phyloP scores from a whole-genome alignment of 176 grass and related monocot genomes.

The Triticum monococcum region DNA sequence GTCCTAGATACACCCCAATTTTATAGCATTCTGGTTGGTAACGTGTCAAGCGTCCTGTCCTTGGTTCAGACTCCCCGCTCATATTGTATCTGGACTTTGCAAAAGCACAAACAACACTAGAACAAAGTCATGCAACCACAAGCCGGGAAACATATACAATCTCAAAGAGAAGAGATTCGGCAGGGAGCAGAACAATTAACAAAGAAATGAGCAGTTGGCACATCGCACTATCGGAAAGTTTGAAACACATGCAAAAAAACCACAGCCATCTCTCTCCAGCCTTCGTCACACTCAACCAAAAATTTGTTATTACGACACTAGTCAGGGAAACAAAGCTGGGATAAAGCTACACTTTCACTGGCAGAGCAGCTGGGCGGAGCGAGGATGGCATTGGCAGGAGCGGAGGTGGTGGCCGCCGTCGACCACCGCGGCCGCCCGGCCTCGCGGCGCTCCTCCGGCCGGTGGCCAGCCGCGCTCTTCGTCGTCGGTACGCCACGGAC shows the following conservation, averaged over 20 bases:
- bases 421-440: neutral
- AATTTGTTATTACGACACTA: too few species aligned
- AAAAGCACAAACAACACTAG: neutral
- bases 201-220: neutral
- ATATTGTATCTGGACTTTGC: neutral
- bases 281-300: neutral
- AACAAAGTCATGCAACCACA: neutral
- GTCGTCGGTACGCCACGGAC: neutral
- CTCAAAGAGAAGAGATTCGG: neutral
- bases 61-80: too few species aligned
- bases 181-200: too few species aligned
- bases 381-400: neutral
- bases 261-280: neutral
- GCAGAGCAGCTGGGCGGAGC: neutral
- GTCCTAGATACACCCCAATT: too few species aligned
- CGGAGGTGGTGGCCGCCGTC: neutral
- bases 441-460: neutral
- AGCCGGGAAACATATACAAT: neutral
- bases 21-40: neutral
- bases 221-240: neutral
- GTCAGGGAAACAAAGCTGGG: too few species aligned
- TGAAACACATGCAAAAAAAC: neutral
- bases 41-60: neutral
- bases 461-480: conserved; percentile 3
- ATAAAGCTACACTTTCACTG: too few species aligned